These are phyloP conservation scores for Puccinia coronata DNA, from an alignment of 1,284 basidiomycete genomes.

Conservation along the genomic window DNA sequence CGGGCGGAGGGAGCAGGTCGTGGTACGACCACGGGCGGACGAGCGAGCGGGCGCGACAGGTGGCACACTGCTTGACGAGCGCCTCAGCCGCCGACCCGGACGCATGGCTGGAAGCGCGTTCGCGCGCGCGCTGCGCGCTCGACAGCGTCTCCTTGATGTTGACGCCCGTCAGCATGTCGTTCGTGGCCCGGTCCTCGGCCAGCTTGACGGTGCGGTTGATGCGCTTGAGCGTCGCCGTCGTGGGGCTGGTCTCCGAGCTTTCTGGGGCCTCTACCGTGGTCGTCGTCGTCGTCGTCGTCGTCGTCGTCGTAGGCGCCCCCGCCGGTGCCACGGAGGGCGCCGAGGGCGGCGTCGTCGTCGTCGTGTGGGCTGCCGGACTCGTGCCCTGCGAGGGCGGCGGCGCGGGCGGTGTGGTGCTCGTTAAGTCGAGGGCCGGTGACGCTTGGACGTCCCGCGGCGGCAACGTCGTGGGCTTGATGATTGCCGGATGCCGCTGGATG, in stretches of 20 bases:
- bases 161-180: not conserved
- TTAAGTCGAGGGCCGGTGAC: not conserved
- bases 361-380: not conserved
- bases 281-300: too few relatives aligned
- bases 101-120: not conserved
- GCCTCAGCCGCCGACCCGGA: not conserved
- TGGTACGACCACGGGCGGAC: not conserved
- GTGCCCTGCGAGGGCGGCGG: not conserved
- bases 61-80: slow-evolving; percentile 15
- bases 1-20: not conserved
- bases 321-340: not conserved
- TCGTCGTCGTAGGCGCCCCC: too few relatives aligned
- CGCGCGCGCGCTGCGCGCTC: not conserved
- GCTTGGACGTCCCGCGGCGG: too few relatives aligned
- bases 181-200: not conserved
- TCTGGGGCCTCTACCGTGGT: too few relatives aligned
- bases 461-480: not conserved
- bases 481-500: not conserved
- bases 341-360: not conserved
- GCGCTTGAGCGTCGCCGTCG: not conserved
- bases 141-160: not conserved
- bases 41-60: not conserved
- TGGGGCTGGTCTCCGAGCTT: too few relatives aligned
- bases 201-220: slow-evolving; percentile 7
- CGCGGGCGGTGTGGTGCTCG: not conserved